Conservation (phyloP, 108 stramenopile genomes). For the Nannochloropsis oceanica region DNA sequence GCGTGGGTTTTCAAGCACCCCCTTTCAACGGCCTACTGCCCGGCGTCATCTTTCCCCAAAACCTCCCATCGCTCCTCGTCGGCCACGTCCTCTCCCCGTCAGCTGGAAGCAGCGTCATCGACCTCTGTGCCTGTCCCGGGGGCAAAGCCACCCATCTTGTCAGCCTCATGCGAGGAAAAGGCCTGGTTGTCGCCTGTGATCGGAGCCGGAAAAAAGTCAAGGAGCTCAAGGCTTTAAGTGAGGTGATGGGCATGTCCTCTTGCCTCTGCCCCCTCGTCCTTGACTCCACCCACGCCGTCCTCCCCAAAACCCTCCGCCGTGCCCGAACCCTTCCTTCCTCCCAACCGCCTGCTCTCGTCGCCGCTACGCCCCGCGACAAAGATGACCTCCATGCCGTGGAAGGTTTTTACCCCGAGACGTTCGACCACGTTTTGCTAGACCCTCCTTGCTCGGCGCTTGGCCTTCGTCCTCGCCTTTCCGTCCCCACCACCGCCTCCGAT, state of each 20-base stretch:
- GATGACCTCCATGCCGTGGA: conserved; percentile 40
- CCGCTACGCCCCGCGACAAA: background rate
- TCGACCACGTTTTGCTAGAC: conserved; percentile 57
- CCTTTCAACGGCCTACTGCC: conserved; percentile 40
- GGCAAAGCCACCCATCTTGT: conserved; percentile 33
- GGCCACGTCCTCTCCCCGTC: background rate
- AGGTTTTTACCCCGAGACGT: conserved; percentile 47
- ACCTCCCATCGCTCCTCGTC: conserved; percentile 48
- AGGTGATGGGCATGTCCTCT: background rate
- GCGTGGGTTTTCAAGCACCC: conserved; percentile 46
- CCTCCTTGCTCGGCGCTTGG: conserved; percentile 60
- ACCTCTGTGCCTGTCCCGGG: background rate
- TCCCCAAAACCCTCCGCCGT: conserved; percentile 23
- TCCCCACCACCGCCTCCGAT: background rate
- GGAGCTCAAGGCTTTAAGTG: background rate
- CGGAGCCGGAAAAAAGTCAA: conserved; percentile 12
- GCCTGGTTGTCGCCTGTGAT: conserved; percentile 30
- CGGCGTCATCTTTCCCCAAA: conserved; percentile 48
- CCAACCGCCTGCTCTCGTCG: background rate
- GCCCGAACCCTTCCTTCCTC: background rate
- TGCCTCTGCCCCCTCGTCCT: background rate
- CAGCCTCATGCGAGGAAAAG: conserved; percentile 43
- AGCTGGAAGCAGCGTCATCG: background rate
- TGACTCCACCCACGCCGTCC: conserved; percentile 27
- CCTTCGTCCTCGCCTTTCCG: conserved; percentile 48